phyloP scores from a whole-genome alignment of 768 basidiomycete species.

The Russula compacta region DNA sequence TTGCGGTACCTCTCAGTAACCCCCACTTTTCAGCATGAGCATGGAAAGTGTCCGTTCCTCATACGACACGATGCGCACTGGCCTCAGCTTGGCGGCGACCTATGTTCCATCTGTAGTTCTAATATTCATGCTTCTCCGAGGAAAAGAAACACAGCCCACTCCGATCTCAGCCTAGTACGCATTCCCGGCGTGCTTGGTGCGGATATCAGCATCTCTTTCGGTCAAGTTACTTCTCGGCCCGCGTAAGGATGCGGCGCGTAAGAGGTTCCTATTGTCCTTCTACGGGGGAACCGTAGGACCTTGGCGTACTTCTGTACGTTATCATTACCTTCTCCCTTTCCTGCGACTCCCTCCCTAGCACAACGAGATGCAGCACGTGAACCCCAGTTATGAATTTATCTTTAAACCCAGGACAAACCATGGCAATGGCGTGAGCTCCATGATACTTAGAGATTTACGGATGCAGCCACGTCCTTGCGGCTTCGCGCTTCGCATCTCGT shows the following conservation, averaged over 20 bases:
- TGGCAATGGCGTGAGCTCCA: not conserved
- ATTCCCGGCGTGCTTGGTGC: not conserved
- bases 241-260: not conserved
- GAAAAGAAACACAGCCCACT: not conserved
- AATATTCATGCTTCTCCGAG: no score
- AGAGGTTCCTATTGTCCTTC: not conserved
- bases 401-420: not conserved
- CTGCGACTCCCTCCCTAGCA: not conserved
- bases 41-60: not conserved
- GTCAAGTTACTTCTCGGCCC: not conserved
- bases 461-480: not conserved
- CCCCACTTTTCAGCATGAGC: not conserved
- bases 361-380: not conserved
- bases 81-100: no score
- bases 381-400: not conserved
- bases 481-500: not conserved
- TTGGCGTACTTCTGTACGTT: not conserved
- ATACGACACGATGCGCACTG: not conserved
- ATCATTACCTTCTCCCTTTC: not conserved
- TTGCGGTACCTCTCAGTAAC: not conserved
- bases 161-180: not conserved
- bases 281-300: conserved; percentile 1
- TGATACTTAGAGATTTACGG: not conserved
- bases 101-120: not conserved
- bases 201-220: not conserved